phyloP scores from a whole-genome alignment of 805 yeast species.

The Saccharomycopsis sp. region DNA sequence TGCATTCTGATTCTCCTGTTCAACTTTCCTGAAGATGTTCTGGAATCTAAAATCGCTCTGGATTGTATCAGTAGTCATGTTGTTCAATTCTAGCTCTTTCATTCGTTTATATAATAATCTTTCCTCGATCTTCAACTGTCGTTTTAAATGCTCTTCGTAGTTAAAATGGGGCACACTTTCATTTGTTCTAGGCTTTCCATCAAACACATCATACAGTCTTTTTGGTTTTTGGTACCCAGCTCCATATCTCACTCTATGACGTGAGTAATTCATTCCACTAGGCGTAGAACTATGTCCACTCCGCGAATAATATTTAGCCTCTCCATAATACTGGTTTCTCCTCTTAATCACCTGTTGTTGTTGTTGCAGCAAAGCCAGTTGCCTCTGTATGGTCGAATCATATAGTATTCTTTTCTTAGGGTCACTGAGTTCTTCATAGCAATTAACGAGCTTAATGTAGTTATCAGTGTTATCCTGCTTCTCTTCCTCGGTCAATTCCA shows the following conservation, averaged over 20 bases:
- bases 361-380: neutral
- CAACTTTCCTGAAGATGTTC: slow-evolving; percentile 7
- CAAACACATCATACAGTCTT: slow-evolving; percentile 24
- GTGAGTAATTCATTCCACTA: slow-evolving; percentile 15
- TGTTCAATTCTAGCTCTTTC: slow-evolving; percentile 1
- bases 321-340: slow-evolving; percentile 31
- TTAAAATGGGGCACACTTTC: slow-evolving; percentile 41
- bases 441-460: slow-evolving; percentile 36
- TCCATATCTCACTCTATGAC: slow-evolving; percentile 22
- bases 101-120: slow-evolving; percentile 31
- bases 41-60: slow-evolving; percentile 16
- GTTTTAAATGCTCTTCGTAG: slow-evolving; percentile 36
- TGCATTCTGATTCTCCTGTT: neutral
- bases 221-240: slow-evolving; percentile 20
- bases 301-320: slow-evolving; percentile 31
- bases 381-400: slow-evolving; percentile 24
- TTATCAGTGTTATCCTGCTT: slow-evolving; percentile 31
- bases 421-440: slow-evolving; percentile 39
- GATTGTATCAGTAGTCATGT: slow-evolving; percentile 5
- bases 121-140: slow-evolving; percentile 39
- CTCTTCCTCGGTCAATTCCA: slow-evolving; percentile 32
- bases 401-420: slow-evolving; percentile 32
- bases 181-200: slow-evolving; percentile 33
- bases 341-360: slow-evolving; percentile 1
- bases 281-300: slow-evolving; percentile 20